These are phyloP conservation scores for Daldinia decipiens DNA, from an alignment of 495 filamentous ascomycete species.

Conservation along the genomic window DNA sequence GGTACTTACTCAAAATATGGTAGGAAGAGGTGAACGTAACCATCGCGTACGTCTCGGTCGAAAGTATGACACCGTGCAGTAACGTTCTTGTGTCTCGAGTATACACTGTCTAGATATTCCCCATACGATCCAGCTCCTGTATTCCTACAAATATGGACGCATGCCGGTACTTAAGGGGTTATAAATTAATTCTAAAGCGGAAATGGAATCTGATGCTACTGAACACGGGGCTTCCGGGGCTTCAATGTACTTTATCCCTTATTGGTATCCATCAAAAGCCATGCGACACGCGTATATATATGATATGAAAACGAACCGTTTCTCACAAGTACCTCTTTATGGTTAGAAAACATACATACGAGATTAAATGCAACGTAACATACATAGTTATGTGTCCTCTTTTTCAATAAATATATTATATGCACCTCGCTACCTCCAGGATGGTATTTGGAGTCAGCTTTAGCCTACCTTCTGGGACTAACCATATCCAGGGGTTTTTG, in stretches of 20 bases:
- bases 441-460: slow-evolving; percentile 19
- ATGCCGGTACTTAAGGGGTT: too few species aligned
- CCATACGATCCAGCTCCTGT: neutral
- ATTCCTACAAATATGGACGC: neutral
- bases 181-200: too few species aligned
- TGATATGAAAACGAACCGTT: neutral
- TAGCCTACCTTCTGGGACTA: slow-evolving; percentile 10
- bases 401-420: neutral
- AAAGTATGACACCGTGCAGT: neutral
- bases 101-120: neutral
- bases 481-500: slow-evolving; percentile 20
- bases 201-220: neutral
- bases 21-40: neutral
- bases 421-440: neutral
- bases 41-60: neutral
- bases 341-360: neutral
- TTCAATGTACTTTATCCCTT: too few species aligned
- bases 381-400: neutral
- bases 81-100: neutral
- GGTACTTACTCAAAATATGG: neutral
- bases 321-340: neutral
- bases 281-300: too few species aligned
- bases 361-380: neutral
- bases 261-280: too few species aligned
- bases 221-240: too few species aligned